Evolutionary conservation across 176 grass and related monocot species (phyloP), one percentile per base, ranked within the genome.

Genomic region (barley (Hordeum vulgare)): DNA sequence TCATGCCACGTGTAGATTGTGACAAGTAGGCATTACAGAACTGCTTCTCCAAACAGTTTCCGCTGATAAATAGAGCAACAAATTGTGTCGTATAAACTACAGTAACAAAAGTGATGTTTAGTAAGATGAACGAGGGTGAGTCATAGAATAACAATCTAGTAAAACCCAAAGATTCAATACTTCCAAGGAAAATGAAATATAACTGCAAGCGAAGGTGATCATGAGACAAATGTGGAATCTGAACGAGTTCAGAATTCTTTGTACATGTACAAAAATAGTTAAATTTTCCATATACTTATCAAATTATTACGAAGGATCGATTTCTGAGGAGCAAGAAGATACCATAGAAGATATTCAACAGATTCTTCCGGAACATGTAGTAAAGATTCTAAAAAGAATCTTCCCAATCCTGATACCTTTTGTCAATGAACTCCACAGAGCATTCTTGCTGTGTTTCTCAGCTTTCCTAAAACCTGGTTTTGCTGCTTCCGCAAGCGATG

Each of bases 341-440:
- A 99, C 96, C 96, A 99, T 99, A 99, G 83, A 99, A 99, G 14
- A 99, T 89, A 79, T 84, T 89, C 56, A 89, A 79, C 61, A 83
- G 74, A 69, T 94, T 94, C 74, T 92, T 99, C 89, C 96, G 89
- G 36, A 99, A 83, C 96, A 90, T 96, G 61, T 85, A 88, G 53
- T 99, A 99, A 73, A 99, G 89, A 88, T 87, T 91, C 40, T 87
- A 78, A 83, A 99, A 93, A 1, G 96, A 99, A 84, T 94, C 85
- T 70, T 94, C 93, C 96, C 96, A 96, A 33, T 94, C 91, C 45
- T 89, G 85, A 63, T 91, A 82, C 62, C 96, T 88, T 87, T 90
- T 93, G 41, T 80, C 26, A 78, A 95, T 82, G 69, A 99, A 96
- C 7, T 95, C 13, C 85, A 82, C 77, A 98, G 71, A 80, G 89